phyloP scores from a whole-genome alignment of 2,329 filamentous ascomycete species.

The Xylaria sp. region DNA sequence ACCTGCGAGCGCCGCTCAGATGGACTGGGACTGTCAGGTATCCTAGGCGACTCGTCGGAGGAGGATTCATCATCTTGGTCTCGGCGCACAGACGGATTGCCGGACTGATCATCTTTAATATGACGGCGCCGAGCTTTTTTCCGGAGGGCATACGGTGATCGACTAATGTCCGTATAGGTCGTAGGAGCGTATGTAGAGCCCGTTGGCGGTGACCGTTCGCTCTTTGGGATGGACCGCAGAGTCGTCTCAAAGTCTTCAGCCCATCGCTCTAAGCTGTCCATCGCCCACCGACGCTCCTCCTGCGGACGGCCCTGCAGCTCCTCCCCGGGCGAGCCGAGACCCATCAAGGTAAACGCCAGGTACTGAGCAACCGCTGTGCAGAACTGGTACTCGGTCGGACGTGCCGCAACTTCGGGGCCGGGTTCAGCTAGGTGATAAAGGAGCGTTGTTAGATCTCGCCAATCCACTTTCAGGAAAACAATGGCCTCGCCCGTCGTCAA shows the following conservation, averaged over 20 bases:
- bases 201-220: slow-evolving; percentile 15
- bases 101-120: background rate
- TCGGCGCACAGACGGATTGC: no score
- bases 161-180: slow-evolving; percentile 24
- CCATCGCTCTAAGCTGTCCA: slow-evolving; percentile 20
- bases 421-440: slow-evolving; percentile 39
- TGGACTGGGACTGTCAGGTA: slow-evolving; percentile 13
- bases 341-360: slow-evolving; percentile 36
- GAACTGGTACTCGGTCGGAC: slow-evolving; percentile 21
- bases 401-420: slow-evolving; percentile 26
- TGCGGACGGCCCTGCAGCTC: slow-evolving; percentile 18
- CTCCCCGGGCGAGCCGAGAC: slow-evolving; percentile 23
- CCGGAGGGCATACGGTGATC: slow-evolving; percentile 25
- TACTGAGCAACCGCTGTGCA: slow-evolving; percentile 36
- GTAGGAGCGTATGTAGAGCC: slow-evolving; percentile 21
- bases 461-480: slow-evolving; percentile 46
- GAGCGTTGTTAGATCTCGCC: slow-evolving; percentile 31
- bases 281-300: slow-evolving; percentile 21
- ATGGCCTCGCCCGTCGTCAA: slow-evolving; percentile 47
- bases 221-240: slow-evolving; percentile 25
- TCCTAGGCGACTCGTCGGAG: slow-evolving; percentile 13
- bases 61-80: slow-evolving; percentile 2
- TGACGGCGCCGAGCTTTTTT: background rate
- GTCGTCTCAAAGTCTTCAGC: slow-evolving; percentile 31
- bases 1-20: slow-evolving; percentile 9